phyloP scores from a whole-genome alignment of 179 eudicot species.

The Camellia oleifera region DNA sequence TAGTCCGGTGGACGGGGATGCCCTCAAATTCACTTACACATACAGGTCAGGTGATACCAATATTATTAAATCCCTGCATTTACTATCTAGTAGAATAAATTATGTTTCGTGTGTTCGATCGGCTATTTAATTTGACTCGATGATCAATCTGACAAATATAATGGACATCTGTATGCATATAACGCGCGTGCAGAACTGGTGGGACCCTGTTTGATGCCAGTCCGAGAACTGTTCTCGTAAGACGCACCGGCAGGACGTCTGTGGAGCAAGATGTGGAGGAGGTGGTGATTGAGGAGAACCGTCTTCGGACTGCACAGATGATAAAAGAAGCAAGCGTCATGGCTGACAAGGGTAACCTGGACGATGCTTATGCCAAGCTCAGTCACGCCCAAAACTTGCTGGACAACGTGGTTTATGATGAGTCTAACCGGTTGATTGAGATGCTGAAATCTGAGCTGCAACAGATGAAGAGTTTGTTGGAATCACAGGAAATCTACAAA shows the following conservation, averaged over 20 bases:
- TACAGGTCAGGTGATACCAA: not conserved
- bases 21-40: not conserved
- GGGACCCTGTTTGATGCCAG: no score
- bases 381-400: not conserved
- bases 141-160: not conserved
- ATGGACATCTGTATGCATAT: no score
- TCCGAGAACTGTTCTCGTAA: no score
- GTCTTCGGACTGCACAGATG: not conserved
- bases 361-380: not conserved
- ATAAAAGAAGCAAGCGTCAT: no score
- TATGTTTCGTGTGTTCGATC: not conserved
- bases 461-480: no score
- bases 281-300: not conserved
- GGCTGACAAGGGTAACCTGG: not conserved
- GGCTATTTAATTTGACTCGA: not conserved
- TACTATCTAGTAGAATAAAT: not conserved
- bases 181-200: no score
- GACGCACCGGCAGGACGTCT: not conserved
- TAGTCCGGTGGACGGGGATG: no score
- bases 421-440: no score
- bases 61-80: not conserved
- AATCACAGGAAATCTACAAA: not conserved
- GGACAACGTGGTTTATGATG: not conserved
- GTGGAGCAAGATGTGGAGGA: not conserved
- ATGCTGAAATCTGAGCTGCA: no score